Evolutionary conservation across 1,284 basidiomycete species (phyloP), one percentile per base, ranked within the genome.

Genomic region (Sporisorium iseilematis-ciliati): DNA sequence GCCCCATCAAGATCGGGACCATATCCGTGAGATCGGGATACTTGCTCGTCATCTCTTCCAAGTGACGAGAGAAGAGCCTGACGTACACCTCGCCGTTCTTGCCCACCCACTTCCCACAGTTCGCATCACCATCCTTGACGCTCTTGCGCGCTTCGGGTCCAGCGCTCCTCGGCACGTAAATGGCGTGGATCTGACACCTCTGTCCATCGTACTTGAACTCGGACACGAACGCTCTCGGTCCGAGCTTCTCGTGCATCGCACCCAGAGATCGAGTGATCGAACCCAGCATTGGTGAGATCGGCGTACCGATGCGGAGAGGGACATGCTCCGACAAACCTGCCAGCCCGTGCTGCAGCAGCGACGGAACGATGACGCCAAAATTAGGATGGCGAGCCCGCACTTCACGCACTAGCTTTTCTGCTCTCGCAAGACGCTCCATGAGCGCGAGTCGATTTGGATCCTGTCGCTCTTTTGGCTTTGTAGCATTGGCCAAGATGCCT

Each of bases 201-300:
- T 95, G 93, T 2, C 93, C 93, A 77, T 95, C 93, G 76, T 93
- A 92, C 86, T 94, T 95, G 82, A 88, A 88, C 85, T 95, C 94
- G 42, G 65, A 72, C 18, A 82, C 81, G 23, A 80, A 84, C 12
- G 79, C 69, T 43, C 80, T 87, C 2, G 74, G 53, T 20, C 80
- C 77, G 20, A 95, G 87, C 33, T 91, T 89, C 43, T 90, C 89
- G 79, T 93, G 94, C 43, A 95, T 90, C 78, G 94, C 93, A 57
- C 91, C 89, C 48, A 97, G 87, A 40, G 93, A 94, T 41, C 94
- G 90, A 42, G 91, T 92, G 57, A 89, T 89, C 11, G 75, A 86
- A 0, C 88, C 88, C 4, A 88, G 83, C 87, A 88, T 88, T 11
- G 86, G 87, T 21, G 85, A 86, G 45, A 89, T 85, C 0, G 88